phyloP scores from a whole-genome alignment of 306 rosid genomes.

The Cucumis cinereus region DNA sequence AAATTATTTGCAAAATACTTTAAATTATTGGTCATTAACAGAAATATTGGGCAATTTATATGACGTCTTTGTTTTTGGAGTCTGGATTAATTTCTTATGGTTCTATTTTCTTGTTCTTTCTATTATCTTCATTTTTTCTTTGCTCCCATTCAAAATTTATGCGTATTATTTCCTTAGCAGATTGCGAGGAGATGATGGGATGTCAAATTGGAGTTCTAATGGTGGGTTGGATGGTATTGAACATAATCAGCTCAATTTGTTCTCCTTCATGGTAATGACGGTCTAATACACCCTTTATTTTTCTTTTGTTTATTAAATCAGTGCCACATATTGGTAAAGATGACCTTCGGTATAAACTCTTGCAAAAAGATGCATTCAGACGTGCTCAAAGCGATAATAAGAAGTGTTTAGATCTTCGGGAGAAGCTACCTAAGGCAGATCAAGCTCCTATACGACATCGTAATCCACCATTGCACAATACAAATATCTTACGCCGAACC shows the following conservation, averaged over 20 bases:
- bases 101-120: background rate
- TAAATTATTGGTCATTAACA: background rate
- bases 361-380: slow-evolving; percentile 51
- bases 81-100: background rate
- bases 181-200: slow-evolving; percentile 40
- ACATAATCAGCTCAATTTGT: slow-evolving; percentile 5
- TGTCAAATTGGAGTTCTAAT: slow-evolving; percentile 20
- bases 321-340: slow-evolving; percentile 44
- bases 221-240: slow-evolving; percentile 48
- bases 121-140: background rate
- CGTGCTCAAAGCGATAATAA: slow-evolving; percentile 27
- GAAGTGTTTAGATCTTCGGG: slow-evolving; percentile 67
- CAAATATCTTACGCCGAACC: slow-evolving; percentile 25
- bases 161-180: slow-evolving; percentile 31
- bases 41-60: background rate
- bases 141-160: background rate
- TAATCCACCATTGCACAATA: slow-evolving; percentile 38
- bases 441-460: background rate
- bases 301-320: slow-evolving; percentile 12
- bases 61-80: background rate
- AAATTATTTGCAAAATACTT: background rate
- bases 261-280: background rate
- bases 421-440: slow-evolving; percentile 56
- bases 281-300: slow-evolving; percentile 12
- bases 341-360: slow-evolving; percentile 80